Percentiles rank a stretch among this genome's conserved stretches.
Conservation (phyloP, 352 stramenopile genomes). For the Aphanomyces stellatus region DNA sequence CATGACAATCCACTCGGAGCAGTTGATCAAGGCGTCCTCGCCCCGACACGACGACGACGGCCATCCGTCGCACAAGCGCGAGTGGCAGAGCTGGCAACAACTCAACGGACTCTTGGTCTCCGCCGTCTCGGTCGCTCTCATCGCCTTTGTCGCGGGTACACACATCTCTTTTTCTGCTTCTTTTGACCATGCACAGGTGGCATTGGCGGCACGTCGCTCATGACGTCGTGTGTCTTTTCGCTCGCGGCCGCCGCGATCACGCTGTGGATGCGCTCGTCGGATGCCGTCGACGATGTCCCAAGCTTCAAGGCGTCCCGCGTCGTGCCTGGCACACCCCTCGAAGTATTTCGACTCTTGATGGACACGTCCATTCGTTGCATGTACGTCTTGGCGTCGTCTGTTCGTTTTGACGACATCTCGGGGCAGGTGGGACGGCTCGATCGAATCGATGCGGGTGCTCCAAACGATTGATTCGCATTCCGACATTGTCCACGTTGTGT, state of each 20-base stretch:
- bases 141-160: constrained; percentile 48
- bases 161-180: background rate
- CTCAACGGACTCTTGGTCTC: constrained; percentile 54
- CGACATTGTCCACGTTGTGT: constrained; percentile 73
- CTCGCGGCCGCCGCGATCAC: constrained; percentile 34
- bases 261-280: constrained; percentile 47
- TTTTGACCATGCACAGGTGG: constrained; percentile 10
- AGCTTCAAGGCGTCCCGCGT: constrained; percentile 61
- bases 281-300: constrained; percentile 33
- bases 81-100: constrained; percentile 28
- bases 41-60: background rate
- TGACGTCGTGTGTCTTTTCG: constrained; percentile 40
- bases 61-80: background rate
- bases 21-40: background rate
- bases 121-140: constrained; percentile 36
- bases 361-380: constrained; percentile 56
- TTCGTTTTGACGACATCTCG: background rate
- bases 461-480: constrained; percentile 73
- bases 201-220: constrained; percentile 51
- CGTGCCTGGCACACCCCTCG: constrained; percentile 50
- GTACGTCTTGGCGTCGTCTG: constrained; percentile 16
- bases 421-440: constrained; percentile 55
- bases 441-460: constrained; percentile 51
- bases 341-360: constrained; percentile 73
- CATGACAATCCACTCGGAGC: constrained; percentile 6